phyloP scores from a whole-genome alignment of 306 rosid species.

The Gleditsia sinensis region DNA sequence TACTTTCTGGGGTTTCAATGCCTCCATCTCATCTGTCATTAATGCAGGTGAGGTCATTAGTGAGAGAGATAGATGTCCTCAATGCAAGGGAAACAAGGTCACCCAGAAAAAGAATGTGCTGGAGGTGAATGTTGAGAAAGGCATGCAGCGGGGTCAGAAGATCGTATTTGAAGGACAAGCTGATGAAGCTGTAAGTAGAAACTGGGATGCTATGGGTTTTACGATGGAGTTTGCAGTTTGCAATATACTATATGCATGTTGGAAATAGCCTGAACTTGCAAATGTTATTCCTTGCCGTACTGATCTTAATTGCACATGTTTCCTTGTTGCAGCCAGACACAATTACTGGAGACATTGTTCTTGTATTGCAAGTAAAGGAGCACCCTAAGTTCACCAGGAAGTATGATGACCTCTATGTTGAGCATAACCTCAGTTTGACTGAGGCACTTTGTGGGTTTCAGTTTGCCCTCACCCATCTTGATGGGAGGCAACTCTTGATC shows the following conservation, averaged over 20 bases:
- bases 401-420: conserved; percentile 58
- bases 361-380: conserved; percentile 69
- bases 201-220: background rate
- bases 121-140: conserved; percentile 75
- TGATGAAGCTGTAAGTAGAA: conserved; percentile 73
- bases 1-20: conserved; percentile 14
- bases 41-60: conserved; percentile 68
- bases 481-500: conserved; percentile 81
- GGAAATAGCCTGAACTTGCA: conserved; percentile 7
- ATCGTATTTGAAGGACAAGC: conserved; percentile 76
- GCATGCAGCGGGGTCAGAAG: conserved; percentile 76
- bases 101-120: conserved; percentile 70
- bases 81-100: conserved; percentile 69
- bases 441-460: conserved; percentile 85
- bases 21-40: conserved; percentile 25
- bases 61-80: conserved; percentile 74
- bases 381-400: conserved; percentile 66
- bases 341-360: conserved; percentile 70
- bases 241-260: no score
- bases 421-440: conserved; percentile 60
- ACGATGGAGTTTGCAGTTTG: background rate
- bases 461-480: conserved; percentile 68
- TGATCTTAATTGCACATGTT: background rate
- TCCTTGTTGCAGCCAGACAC: conserved; percentile 65
- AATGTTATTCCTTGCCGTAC: no score